These are phyloP conservation scores for Colletotrichum graminicola DNA, from an alignment of 2,329 filamentous ascomycete species.

Conservation along the genomic window DNA sequence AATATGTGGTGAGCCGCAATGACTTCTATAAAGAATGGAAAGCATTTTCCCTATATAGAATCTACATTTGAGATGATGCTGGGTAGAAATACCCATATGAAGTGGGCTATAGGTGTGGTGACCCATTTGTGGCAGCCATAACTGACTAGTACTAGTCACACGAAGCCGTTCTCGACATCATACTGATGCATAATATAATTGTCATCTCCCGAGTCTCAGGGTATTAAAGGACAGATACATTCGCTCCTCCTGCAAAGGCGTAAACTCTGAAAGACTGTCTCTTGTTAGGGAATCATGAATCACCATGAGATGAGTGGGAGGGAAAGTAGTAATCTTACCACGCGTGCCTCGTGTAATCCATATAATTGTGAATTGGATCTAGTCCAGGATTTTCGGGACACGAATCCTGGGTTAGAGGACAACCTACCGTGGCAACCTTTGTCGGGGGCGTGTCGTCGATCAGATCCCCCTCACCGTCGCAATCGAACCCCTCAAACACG, in stretches of 20 bases:
- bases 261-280: slow-evolving; percentile 13
- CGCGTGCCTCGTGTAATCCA: slow-evolving; percentile 47
- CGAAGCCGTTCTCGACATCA: no score
- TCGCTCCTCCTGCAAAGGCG: slow-evolving; percentile 26
- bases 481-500: slow-evolving; percentile 55
- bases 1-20: no score
- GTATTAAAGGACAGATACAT: slow-evolving; percentile 33
- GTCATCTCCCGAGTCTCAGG: slow-evolving; percentile 1
- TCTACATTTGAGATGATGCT: no score
- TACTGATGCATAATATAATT: no score
- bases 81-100: no score
- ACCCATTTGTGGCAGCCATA: no score
- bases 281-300: neutral
- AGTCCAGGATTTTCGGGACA: slow-evolving; percentile 46
- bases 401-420: slow-evolving; percentile 48
- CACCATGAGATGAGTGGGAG: neutral
- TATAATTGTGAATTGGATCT: slow-evolving; percentile 49
- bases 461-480: slow-evolving; percentile 49
- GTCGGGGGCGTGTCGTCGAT: slow-evolving; percentile 52
- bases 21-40: no score
- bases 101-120: no score
- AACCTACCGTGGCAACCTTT: slow-evolving; percentile 46
- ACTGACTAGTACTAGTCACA: neutral
- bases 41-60: no score
- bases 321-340: neutral